Evolutionary conservation across 768 basidiomycete species (phyloP), one percentile per base, ranked within the genome.

Genomic region (Tulasnella sp.): DNA sequence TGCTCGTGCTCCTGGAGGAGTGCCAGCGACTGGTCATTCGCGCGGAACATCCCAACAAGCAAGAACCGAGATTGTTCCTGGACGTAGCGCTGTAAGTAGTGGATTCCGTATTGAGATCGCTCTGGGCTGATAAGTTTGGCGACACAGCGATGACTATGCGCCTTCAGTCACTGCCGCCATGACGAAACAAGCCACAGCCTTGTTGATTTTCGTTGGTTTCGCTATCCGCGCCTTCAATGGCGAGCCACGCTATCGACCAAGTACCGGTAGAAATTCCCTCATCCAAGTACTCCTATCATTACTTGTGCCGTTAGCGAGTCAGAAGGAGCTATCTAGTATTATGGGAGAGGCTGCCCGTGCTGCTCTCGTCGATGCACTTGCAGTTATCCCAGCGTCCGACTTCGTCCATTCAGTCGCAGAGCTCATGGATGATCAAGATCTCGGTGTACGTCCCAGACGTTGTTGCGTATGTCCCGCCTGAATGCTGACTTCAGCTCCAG

Each of bases 1-100:
- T 91, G 24, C 74, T 75, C 0, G 82, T 85, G 64, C 70, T 86
- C 15, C 71, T 91, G 31, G 73, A 74, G 21, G 92, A 94, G 69
- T 77, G 80, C 12, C 73, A 78, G 38, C 75, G 84, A 2, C 76
- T 91, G 29, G 68, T 80, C 17, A 67, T 38, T 3, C 66, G 68
- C 45, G 27, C 66, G 0, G 44, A 65, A 8, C 51, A 53, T n/a
- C 57, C 52, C 30, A 21, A 56, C 9, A 64, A 68, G 29, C 64
- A 64, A 45, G 60, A 65, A 38, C 45, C 48, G 30, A 27, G 22
- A 15, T 59, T 44, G 15, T 62, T 62, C 49, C 42, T 62, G 12
- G 48, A 62, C 21, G 24, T 53, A 19, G 43, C 11, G 25, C 59
- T 50, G 58, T 60, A 45, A 3, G 53, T 62, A 17, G 3, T 8